These are phyloP conservation scores for Yarrowia sp. DNA, from an alignment of 805 yeast species.

Conservation along the genomic window DNA sequence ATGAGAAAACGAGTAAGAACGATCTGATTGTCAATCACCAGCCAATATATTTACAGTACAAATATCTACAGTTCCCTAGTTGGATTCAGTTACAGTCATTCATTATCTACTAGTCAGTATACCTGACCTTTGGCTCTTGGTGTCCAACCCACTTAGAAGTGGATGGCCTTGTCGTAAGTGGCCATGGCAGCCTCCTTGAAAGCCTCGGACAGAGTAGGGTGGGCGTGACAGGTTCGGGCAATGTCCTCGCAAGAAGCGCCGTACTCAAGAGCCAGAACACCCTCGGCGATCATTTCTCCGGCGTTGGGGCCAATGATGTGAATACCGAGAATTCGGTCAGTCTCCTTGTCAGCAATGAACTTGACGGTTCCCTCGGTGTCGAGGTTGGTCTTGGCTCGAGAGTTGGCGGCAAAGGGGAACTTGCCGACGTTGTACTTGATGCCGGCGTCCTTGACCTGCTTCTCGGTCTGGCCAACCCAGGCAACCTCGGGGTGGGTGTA, in stretches of 20 bases:
- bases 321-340: conserved; percentile 92
- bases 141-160: conserved; percentile 52
- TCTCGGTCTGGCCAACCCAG: conserved; percentile 97
- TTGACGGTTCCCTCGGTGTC: conserved; percentile 98
- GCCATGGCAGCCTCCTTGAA: conserved; percentile 97
- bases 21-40: no score
- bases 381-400: conserved; percentile 97
- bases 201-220: conserved; percentile 97
- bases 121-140: no score
- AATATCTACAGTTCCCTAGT: no score
- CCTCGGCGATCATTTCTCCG: conserved; percentile 99
- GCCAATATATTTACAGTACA: no score
- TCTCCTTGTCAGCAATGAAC: conserved; percentile 92
- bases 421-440: conserved; percentile 91
- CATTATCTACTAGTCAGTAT: not conserved
- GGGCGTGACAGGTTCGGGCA: conserved; percentile 97
- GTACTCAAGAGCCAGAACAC: conserved; percentile 94
- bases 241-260: conserved; percentile 98
- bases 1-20: no score
- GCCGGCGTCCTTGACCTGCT: conserved; percentile 90
- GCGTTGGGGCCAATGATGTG: conserved; percentile 98
- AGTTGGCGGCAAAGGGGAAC: conserved; percentile 98
- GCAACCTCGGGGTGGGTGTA: conserved; percentile 99
- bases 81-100: conserved; percentile 12
- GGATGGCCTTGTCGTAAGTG: conserved; percentile 86